Base-by-base conservation (phyloP, 768 basidiomycete species). In the Cytidiella melzeri region DNA sequence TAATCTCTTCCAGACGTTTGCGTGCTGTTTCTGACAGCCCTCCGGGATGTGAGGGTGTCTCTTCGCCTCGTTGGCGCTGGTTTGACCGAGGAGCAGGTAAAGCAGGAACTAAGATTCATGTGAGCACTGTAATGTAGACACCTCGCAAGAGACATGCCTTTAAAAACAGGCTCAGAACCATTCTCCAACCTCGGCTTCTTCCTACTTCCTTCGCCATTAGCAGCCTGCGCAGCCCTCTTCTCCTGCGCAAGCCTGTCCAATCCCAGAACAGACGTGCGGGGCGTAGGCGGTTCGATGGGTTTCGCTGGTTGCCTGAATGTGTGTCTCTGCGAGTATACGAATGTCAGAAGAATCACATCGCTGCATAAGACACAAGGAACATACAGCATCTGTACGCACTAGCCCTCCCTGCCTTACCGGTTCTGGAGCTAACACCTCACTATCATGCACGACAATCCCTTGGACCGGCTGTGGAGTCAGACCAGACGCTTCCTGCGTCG, bases 1-100 rank as follows among this genome's bases (percentile, higher is more conserved):
- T 75, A 58, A 91, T 69, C 55, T 94, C 93, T 49, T 93, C 92
- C 24, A 97, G 67, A 51, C 78, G 69, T 55, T 75, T 73, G 18
- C 84, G 73, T 12, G 84, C 92, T 1, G 72, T 69, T 23, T 90
- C 87, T 1, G 91, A 88, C 18, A 99, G 69, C 13, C 95, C 95
- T 30, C 90, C 87, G 2, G 90, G 84, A 62, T 94, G 89, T 18
- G 94, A 95, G 0, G 95, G 95, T 0, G 95, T 98, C 56, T 96
- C 95, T 57, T 87, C 86, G 0, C 83, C 88, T 51, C 87, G 73
- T 52, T 87, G 82, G 4, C 95, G 78, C 2, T 75, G 61, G 59
- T 84, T 81, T n/a, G 70, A 65, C 36, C 79, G 74, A 25, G 71
- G 71, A 12, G 71, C 69, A 51, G 92, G 94, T 19, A 94, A 64